Evolutionary conservation across 192 early-diverging fungal genomes (phyloP).

Genomic region (Coemansia sp.): DNA sequence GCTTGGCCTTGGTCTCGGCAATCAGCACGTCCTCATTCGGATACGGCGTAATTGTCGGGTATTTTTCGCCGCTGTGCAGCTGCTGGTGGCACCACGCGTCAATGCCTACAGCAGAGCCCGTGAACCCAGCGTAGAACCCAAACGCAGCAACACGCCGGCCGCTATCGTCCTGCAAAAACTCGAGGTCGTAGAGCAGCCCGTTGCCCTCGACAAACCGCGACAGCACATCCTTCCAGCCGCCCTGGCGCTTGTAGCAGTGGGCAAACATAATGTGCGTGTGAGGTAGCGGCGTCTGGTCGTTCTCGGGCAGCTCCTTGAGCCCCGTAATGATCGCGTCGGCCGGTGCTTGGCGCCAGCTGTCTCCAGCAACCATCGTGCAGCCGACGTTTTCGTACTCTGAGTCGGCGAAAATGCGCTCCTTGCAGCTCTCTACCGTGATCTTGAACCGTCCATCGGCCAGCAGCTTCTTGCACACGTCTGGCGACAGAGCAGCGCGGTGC

Average conservation of each 20-base stretch:
- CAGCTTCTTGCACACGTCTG: slow-evolving; percentile 76
- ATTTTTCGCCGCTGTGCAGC: slow-evolving; percentile 55
- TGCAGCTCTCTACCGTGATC: slow-evolving; percentile 85
- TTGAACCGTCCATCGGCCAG: slow-evolving; percentile 70
- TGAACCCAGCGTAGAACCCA: slow-evolving; percentile 96
- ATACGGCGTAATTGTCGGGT: slow-evolving; percentile 79
- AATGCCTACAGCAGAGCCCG: slow-evolving; percentile 87
- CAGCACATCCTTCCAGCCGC: slow-evolving; percentile 89
- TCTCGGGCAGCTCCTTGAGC: slow-evolving; percentile 95
- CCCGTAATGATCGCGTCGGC: slow-evolving; percentile 91
- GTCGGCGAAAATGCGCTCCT: slow-evolving; percentile 85
- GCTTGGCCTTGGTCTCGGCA: slow-evolving; percentile 62
- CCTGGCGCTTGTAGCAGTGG: slow-evolving; percentile 96
- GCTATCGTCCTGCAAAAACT: slow-evolving; percentile 84
- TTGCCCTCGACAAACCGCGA: slow-evolving; percentile 80
- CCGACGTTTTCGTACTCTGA: slow-evolving; percentile 84
- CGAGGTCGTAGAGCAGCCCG: slow-evolving; percentile 88
- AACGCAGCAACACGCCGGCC: slow-evolving; percentile 94
- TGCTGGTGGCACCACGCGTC: slow-evolving; percentile 89
- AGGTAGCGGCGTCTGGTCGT: slow-evolving; percentile 81
- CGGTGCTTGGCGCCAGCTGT: slow-evolving; percentile 85
- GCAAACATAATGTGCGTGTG: slow-evolving; percentile 98
- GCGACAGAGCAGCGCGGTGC: slow-evolving; percentile 90
- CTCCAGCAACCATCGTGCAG: slow-evolving; percentile 73
- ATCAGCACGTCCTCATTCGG: slow-evolving; percentile 82